phyloP scores from a whole-genome alignment of 1,284 basidiomycete genomes.

The Cutaneotrichosporon sp. region DNA sequence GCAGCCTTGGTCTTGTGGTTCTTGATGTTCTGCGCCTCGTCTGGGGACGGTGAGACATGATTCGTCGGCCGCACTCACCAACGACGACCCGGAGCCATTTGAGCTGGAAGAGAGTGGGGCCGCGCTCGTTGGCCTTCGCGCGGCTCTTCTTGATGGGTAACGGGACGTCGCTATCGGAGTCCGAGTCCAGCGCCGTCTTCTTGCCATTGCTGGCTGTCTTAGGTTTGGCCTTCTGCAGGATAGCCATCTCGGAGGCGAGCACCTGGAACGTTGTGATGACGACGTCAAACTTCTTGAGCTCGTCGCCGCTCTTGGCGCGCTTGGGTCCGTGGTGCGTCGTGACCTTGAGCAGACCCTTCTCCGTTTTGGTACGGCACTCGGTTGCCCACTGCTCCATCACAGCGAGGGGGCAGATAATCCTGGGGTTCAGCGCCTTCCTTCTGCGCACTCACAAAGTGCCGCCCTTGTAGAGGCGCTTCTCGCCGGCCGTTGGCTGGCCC shows the following conservation, averaged over 20 bases:
- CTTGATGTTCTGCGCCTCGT: conserved; percentile 98
- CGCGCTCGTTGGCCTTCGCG: conserved; percentile 52
- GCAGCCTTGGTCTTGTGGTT: conserved; percentile 81
- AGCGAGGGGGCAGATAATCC: conserved; percentile 78
- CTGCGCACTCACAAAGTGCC: conserved; percentile 68
- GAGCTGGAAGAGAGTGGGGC: conserved; percentile 72
- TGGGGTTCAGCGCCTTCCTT: conserved; percentile 45
- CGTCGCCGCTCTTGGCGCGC: conserved; percentile 65
- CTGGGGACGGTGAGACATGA: conserved; percentile 55
- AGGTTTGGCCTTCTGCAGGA: not conserved
- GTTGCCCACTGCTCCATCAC: conserved; percentile 89
- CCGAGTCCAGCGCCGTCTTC: conserved; percentile 16
- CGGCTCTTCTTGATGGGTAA: conserved; percentile 52
- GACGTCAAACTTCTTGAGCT: conserved; percentile 67
- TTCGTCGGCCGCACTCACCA: conserved; percentile 57
- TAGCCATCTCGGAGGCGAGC: conserved; percentile 65
- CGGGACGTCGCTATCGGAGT: conserved; percentile 53
- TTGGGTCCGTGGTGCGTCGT: conserved; percentile 77
- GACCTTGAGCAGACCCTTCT: conserved; percentile 63
- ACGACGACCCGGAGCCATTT: conserved; percentile 86
- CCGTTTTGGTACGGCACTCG: conserved; percentile 77
- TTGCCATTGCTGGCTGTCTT: not conserved
- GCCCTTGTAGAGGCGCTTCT: conserved; percentile 64
- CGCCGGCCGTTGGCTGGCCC: conserved; percentile 66
- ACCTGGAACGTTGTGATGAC: conserved; percentile 81